Percentiles rank a stretch among this genome's conserved stretches.
These are phyloP conservation scores for Elongisporangium senticosum DNA, from an alignment of 352 stramenopile species.

Conservation along the genomic window DNA sequence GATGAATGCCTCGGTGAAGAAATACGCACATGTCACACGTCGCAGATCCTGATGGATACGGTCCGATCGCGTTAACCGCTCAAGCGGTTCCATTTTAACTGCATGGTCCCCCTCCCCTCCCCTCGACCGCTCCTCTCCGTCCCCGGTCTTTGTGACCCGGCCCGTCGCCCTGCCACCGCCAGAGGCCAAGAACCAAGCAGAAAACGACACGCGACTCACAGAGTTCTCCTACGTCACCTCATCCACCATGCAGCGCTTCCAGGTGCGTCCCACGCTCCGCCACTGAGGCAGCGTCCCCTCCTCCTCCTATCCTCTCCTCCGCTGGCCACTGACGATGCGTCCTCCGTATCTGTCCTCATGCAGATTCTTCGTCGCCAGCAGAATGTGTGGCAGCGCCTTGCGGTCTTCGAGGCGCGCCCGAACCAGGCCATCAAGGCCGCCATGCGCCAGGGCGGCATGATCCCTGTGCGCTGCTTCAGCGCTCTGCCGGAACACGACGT, in stretches of 20 bases:
- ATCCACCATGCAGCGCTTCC: conserved; percentile 52
- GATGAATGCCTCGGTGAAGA: too few species aligned
- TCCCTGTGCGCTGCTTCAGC: conserved; percentile 37
- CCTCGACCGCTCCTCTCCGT: not conserved
- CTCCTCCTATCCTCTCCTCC: not conserved
- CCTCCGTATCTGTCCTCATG: not conserved
- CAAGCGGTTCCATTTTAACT: too few species aligned
- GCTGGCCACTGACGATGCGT: not conserved
- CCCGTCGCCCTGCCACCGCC: not conserved
- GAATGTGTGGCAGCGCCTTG: conserved; percentile 53
- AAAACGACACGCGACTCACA: conserved; percentile 11
- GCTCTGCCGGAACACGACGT: conserved; percentile 73
- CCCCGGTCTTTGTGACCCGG: not conserved
- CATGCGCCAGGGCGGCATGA: conserved; percentile 14
- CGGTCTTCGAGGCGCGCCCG: conserved; percentile 30
- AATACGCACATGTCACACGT: too few species aligned
- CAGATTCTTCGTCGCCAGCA: conserved; percentile 48
- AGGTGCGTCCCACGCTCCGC: conserved; percentile 29
- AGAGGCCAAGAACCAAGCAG: conserved; percentile 14
- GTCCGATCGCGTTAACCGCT: too few species aligned
- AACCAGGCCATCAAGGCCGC: conserved; percentile 17
- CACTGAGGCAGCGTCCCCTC: not conserved
- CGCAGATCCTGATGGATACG: too few species aligned
- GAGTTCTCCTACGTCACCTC: not conserved
- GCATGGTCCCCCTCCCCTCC: too few species aligned